A percentile compares a stretch with the other conserved stretches of the same genome.
Conservation (phyloP, 257 asterid genomes). For the Mitragyna speciosa region DNA sequence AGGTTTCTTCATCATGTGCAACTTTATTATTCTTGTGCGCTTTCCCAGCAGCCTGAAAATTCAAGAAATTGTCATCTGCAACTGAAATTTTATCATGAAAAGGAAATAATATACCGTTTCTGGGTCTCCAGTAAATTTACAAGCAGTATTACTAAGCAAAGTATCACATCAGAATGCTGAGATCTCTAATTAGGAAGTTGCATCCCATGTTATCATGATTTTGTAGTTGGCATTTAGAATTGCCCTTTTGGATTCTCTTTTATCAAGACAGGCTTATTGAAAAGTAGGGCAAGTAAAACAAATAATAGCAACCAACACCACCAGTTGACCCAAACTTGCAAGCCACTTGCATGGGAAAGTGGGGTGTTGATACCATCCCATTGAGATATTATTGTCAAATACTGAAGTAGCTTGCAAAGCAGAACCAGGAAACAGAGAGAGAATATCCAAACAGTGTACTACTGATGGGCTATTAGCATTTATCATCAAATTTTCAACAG, state of each 20-base stretch:
- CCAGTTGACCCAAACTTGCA: background rate
- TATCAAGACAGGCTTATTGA: background rate
- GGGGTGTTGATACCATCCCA: too few relatives aligned
- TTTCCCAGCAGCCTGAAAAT: conserved; percentile 88
- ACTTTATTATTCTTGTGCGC: conserved; percentile 47
- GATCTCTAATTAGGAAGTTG: background rate
- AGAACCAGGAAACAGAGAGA: background rate
- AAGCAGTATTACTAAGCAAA: background rate
- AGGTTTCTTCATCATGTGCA: conserved; percentile 38
- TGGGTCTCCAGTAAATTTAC: background rate
- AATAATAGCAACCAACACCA: background rate
- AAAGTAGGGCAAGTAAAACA: background rate
- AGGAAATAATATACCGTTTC: background rate
- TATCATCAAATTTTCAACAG: too few relatives aligned
- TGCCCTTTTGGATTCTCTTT: background rate
- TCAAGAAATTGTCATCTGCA: conserved; percentile 2
- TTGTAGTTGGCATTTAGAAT: background rate
- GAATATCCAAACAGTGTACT: background rate
- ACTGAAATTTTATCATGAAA: background rate
- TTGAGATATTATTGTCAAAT: background rate
- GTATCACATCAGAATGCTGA: background rate
- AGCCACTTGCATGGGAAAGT: background rate
- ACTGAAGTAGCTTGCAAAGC: background rate
- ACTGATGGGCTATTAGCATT: background rate
- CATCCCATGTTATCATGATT: background rate